Evolutionary conservation across 768 basidiomycete species (phyloP), one percentile per base, ranked within the genome.

Genomic region (Tephrocybe rancida): DNA sequence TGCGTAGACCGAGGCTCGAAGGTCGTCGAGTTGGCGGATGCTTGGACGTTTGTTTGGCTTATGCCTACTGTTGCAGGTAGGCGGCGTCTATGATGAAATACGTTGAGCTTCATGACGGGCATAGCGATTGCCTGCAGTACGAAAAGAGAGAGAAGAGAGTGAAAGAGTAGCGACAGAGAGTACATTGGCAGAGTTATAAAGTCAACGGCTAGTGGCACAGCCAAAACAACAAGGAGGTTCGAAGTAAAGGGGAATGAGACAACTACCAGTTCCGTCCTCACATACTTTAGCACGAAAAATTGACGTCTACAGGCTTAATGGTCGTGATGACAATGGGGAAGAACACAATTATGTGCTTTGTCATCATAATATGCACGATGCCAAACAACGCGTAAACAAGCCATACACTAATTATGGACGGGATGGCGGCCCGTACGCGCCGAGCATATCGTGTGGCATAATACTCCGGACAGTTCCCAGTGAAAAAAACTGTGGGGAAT

Each of bases 311-410:
- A 29, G 11, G 18, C 24, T 11, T 8, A 34, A 22, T 35, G 32
- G 19, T 41, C 22, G 18, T 22, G 29, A 25, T 13, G n/a, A 44
- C 25, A 41, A 50, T 42, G 38, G n/a, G n/a, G 3, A 26, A 30
- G 30, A 8, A 14, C 11, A 9, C 26, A 16, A 50, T 34, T 38
- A 19, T 5, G 14, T 38, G 52, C 13, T 53, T 47, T 32, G 52
- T 53, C 38, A 53, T 38, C 52, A 53, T 10, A 46, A 48, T 41
- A 7, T 18, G 18, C 22, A 18, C 10, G 6, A 16, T 34, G 24
- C 34, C 44, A 50, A 56, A 51, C 18, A 56, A 51, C 49, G 39
- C 55, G 55, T 50, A 47, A 37, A 56, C 30, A 51, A 42, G 10
- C 19, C 42, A 37, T 16, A 37, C 35, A 37, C 14, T 37, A 37